These are phyloP conservation scores for Trichoderma sp. DNA, from an alignment of 2,329 filamentous ascomycete genomes.

Conservation along the genomic window DNA sequence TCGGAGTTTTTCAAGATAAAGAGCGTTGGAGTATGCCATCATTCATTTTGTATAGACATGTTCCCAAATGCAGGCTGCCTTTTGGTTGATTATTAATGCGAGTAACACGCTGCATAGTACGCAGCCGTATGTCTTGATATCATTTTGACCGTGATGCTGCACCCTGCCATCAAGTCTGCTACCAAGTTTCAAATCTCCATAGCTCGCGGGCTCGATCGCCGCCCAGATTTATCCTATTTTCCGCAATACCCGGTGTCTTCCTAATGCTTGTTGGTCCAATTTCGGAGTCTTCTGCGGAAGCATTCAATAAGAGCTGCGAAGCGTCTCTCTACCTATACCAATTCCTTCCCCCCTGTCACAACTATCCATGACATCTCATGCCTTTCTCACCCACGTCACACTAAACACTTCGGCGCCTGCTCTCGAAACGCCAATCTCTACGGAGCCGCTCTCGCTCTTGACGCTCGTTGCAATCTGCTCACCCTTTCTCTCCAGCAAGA, in stretches of 20 bases:
- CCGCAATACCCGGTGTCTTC: neutral
- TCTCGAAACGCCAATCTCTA: slow-evolving; percentile 49
- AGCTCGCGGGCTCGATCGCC: neutral
- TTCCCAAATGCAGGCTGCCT: neutral
- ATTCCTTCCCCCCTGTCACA: neutral
- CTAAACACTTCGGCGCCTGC: slow-evolving; percentile 46
- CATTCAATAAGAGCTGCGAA: neutral
- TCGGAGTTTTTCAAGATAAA: neutral
- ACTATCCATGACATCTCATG: neutral
- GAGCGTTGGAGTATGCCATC: neutral
- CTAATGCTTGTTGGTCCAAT: neutral
- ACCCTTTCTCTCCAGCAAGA: slow-evolving; percentile 45
- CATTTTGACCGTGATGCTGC: neutral
- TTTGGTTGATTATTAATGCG: neutral
- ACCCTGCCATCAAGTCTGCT: neutral
- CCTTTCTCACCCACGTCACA: slow-evolving; percentile 38
- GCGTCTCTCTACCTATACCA: too few relatives aligned
- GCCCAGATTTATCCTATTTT: neutral
- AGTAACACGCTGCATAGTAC: neutral
- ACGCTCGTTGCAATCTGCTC: slow-evolving; percentile 45
- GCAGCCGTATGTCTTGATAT: neutral
- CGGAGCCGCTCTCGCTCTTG: slow-evolving; percentile 40
- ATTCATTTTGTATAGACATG: neutral
- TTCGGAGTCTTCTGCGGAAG: neutral
- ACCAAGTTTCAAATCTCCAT: neutral